Base-by-base conservation (phyloP, 73 alveolate species). In the Paramecium octaurelia region DNA sequence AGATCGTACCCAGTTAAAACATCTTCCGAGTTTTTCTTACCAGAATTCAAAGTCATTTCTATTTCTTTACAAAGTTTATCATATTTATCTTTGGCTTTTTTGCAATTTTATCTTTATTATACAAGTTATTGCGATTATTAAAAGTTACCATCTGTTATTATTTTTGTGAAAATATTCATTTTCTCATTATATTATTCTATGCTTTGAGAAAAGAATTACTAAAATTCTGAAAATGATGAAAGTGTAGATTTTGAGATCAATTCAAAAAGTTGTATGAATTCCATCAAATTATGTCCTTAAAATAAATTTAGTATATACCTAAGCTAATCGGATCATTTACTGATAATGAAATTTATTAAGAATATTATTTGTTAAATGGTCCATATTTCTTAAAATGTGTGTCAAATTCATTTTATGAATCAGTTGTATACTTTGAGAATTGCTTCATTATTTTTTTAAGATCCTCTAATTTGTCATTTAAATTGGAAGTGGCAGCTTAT, bases 51-150 rank as follows among this genome's bases (percentile, higher is more conserved):
- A 43, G 42, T n/a, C 36, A 42, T 14, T n/a, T 80, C 91, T 43
- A 80, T 80, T n/a, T 80, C 91, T 48, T 80, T 80, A 14, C 75
- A 80, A 1, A 80, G 34, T 48, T 80, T 80, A 14, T 80, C 76
- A 24, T 80, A 80, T 46, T 80, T 80, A 14, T 80, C 91, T 80
- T 80, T 44, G n/a, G 73, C 35, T 48, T 80, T 80, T 80, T 80
- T 80, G 46, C 48, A 48, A 24, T 42, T 40, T 20, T 34, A 31
- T 48, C 91, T 40, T 8, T 59, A n/a, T 80, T 80, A 10, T 43
- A 46, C 48, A 9, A 46, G 42, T 80, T 34, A 23, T 48, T 80
- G 8, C 0, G 57, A 42, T 44, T 80, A 8, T 20, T 21, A 9
- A 31, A 31, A 80, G 44, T 80, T 80, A 11, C 50, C 70, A 46